Conservation (phyloP, 305 asterid species). For the Solanum hybrid region DNA sequence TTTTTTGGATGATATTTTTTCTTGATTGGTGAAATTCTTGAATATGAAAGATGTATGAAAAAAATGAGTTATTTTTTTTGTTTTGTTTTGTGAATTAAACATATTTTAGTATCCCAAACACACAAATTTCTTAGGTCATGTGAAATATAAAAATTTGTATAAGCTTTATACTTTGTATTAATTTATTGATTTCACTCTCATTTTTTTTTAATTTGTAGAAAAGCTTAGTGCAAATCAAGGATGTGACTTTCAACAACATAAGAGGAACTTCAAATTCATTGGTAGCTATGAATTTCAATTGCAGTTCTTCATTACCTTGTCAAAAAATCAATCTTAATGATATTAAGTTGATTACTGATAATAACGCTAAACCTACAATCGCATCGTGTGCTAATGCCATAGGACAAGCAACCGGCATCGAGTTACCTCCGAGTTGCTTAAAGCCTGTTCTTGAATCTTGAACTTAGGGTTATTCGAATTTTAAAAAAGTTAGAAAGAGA, state of each 20-base stretch:
- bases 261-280: background rate
- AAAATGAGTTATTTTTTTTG: no score
- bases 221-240: background rate
- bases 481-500: no score
- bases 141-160: background rate
- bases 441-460: no score
- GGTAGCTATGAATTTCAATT: background rate
- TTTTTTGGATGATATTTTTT: background rate
- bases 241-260: background rate
- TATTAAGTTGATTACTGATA: background rate
- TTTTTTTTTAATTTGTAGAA: background rate
- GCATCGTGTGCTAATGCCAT: no score
- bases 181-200: no score
- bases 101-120: background rate
- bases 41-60: background rate
- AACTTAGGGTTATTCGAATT: no score
- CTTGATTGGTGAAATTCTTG: background rate
- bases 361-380: background rate
- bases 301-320: background rate
- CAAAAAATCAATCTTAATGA: background rate
- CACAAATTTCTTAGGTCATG: background rate
- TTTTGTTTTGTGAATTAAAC: background rate
- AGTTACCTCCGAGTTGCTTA: no score
- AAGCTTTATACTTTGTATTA: no score
- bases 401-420: no score